Evolutionary conservation across 2,329 filamentous ascomycete species (phyloP).

Genomic region (Fusarium denticulatum): DNA sequence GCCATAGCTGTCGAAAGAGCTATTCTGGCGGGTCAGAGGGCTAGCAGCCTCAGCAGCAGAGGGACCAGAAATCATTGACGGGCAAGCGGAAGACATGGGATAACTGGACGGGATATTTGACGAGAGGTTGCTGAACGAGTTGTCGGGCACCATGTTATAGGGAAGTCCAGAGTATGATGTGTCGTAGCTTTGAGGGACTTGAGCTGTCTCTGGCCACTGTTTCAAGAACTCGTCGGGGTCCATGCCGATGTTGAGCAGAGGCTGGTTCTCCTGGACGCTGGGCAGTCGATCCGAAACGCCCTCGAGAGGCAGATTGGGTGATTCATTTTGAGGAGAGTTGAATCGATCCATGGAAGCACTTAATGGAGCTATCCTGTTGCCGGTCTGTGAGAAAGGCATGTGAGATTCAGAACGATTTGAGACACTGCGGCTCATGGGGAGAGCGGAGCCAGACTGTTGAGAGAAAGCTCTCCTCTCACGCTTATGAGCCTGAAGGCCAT

Average conservation of each 20-base stretch:
- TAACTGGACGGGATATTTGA: conserved; percentile 40
- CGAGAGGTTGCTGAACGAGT: conserved; percentile 21
- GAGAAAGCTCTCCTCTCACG: conserved; percentile 42
- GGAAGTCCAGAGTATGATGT: conserved; percentile 18
- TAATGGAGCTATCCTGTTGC: conserved; percentile 47
- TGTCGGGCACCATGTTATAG: conserved; percentile 30
- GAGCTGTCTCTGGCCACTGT: conserved; percentile 32
- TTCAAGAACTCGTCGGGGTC: conserved; percentile 54
- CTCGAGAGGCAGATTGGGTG: conserved; percentile 40
- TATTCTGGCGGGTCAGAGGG: conserved; percentile 57
- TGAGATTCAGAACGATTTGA: conserved; percentile 54
- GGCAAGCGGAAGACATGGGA: conserved; percentile 51
- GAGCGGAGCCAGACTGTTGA: conserved; percentile 45
- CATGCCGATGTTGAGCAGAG: conserved; percentile 48
- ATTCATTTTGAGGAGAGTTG: conserved; percentile 47
- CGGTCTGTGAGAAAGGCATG: conserved; percentile 52
- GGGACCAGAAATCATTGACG: conserved; percentile 56
- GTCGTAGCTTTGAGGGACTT: conserved; percentile 38
- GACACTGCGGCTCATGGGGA: conserved; percentile 56
- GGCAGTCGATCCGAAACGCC: conserved; percentile 45
- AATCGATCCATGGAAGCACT: conserved; percentile 45
- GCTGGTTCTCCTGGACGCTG: conserved; percentile 50
- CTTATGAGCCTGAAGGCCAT: conserved; percentile 24
- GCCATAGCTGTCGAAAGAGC: conserved; percentile 48
- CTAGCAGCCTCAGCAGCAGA: conserved; percentile 51